These are phyloP conservation scores for Candida pseudoglaebosa DNA, from an alignment of 805 yeast genomes.

Conservation along the genomic window DNA sequence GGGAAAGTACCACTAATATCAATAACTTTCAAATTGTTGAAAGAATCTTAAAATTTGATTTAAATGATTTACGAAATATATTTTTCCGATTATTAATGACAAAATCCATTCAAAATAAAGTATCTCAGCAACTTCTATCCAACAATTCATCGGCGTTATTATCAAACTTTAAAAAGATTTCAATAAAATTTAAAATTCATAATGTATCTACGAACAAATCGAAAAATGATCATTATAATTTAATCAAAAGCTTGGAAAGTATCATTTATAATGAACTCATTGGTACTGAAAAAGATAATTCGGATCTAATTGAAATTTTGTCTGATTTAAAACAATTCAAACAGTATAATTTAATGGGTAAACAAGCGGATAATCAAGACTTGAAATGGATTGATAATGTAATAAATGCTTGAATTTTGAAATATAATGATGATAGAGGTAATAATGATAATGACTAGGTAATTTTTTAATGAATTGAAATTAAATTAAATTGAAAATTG, in stretches of 20 bases:
- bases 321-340: conserved; percentile 8
- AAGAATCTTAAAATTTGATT: conserved; percentile 4
- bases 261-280: conserved; percentile 10
- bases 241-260: conserved; percentile 14
- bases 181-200: conserved; percentile 28
- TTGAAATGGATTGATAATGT: not conserved
- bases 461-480: too few relatives aligned
- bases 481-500: too few relatives aligned
- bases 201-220: conserved; percentile 6
- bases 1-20: conserved; percentile 30
- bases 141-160: conserved; percentile 21
- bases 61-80: conserved; percentile 21
- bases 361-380: conserved; percentile 5
- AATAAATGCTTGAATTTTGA: not conserved
- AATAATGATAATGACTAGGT: too few relatives aligned
- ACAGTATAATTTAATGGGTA: conserved; percentile 8
- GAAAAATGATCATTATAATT: conserved; percentile 12
- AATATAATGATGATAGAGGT: too few relatives aligned
- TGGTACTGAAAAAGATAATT: conserved; percentile 2
- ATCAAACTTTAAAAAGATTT: conserved; percentile 27
- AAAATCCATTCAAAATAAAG: conserved; percentile 11
- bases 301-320: conserved; percentile 8
- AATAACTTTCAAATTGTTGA: too few relatives aligned
- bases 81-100: conserved; percentile 22
- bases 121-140: too few relatives aligned